These are phyloP conservation scores for Aspergillus funiculosus DNA, from an alignment of 495 filamentous ascomycete species.

Conservation along the genomic window DNA sequence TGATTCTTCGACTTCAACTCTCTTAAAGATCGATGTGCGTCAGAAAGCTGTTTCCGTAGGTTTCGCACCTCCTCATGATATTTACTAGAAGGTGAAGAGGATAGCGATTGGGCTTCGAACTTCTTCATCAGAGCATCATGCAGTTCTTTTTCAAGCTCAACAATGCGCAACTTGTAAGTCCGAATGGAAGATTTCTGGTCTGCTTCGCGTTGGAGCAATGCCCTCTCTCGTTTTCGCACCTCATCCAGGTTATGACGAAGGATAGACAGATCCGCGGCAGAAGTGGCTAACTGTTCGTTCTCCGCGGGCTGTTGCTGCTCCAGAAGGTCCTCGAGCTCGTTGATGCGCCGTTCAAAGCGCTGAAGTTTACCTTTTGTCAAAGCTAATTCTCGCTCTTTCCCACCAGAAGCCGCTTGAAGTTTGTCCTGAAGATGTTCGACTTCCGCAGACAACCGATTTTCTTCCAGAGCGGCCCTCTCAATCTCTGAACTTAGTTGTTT, in stretches of 20 bases:
- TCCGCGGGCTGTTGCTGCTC: constrained; percentile 33
- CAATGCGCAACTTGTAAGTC: constrained; percentile 49
- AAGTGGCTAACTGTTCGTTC: constrained; percentile 35
- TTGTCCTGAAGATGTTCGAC: constrained; percentile 51
- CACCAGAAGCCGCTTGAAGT: constrained; percentile 35
- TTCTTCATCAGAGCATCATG: constrained; percentile 49
- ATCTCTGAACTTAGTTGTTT: constrained; percentile 50
- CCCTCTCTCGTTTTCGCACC: constrained; percentile 57
- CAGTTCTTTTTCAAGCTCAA: constrained; percentile 51
- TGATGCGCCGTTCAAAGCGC: constrained; percentile 53
- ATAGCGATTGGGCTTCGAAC: constrained; percentile 39
- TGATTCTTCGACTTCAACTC: constrained; percentile 51
- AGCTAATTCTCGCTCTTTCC: constrained; percentile 46
- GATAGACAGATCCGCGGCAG: constrained; percentile 52
- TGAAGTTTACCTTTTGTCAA: constrained; percentile 50
- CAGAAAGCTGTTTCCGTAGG: constrained; percentile 56
- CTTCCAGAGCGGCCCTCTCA: constrained; percentile 51
- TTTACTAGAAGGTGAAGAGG: constrained; percentile 48
- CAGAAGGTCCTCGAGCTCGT: constrained; percentile 54
- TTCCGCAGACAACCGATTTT: constrained; percentile 52
- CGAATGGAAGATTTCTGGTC: constrained; percentile 51
- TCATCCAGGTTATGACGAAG: constrained; percentile 57
- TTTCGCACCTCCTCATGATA: constrained; percentile 58
- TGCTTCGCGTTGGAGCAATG: constrained; percentile 56
- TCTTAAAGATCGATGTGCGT: constrained; percentile 53